phyloP scores from a whole-genome alignment of 1,284 basidiomycete genomes.

The Pseudozyma sp. region DNA sequence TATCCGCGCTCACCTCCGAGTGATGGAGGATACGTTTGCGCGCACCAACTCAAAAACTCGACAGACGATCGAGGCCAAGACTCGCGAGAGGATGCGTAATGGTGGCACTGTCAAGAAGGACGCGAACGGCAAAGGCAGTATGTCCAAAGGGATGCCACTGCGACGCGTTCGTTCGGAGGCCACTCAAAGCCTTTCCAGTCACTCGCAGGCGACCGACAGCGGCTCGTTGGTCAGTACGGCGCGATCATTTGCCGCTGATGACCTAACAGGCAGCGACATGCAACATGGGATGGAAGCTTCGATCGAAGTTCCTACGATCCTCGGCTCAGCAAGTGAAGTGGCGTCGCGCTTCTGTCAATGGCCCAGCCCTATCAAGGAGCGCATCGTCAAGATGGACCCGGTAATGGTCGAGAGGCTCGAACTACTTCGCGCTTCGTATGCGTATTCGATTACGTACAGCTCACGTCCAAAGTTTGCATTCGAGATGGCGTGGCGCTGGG shows the following conservation, averaged over 20 bases:
- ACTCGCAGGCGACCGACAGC: not conserved
- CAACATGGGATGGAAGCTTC: slow-evolving; percentile 12
- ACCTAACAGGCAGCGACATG: slow-evolving; percentile 15
- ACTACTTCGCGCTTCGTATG: slow-evolving; percentile 35
- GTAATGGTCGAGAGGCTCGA: slow-evolving; percentile 15
- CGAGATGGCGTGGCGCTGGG: slow-evolving; percentile 42
- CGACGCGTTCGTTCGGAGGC: slow-evolving; percentile 32
- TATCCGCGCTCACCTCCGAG: slow-evolving; percentile 24
- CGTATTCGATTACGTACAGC: slow-evolving; percentile 30
- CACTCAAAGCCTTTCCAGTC: not conserved
- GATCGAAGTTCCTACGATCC: slow-evolving; percentile 20
- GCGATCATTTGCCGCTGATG: slow-evolving; percentile 8
- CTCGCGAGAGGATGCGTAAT: slow-evolving; percentile 2
- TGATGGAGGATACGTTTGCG: slow-evolving; percentile 23
- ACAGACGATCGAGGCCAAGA: slow-evolving; percentile 11
- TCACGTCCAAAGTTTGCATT: slow-evolving; percentile 32
- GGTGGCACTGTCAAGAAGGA: not conserved
- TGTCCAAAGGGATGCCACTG: slow-evolving; percentile 13
- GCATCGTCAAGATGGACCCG: slow-evolving; percentile 25
- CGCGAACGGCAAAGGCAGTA: not conserved
- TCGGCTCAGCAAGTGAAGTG: slow-evolving; percentile 35
- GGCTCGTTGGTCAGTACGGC: too few relatives aligned
- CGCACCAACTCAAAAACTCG: slow-evolving; percentile 16
- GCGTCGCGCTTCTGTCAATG: slow-evolving; percentile 34
- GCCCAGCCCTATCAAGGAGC: slow-evolving; percentile 15